Percentiles rank a stretch among this genome's conserved stretches.
Evolutionary conservation across 345 rosid species (phyloP).

Genomic region (Lepidium aucheri): DNA sequence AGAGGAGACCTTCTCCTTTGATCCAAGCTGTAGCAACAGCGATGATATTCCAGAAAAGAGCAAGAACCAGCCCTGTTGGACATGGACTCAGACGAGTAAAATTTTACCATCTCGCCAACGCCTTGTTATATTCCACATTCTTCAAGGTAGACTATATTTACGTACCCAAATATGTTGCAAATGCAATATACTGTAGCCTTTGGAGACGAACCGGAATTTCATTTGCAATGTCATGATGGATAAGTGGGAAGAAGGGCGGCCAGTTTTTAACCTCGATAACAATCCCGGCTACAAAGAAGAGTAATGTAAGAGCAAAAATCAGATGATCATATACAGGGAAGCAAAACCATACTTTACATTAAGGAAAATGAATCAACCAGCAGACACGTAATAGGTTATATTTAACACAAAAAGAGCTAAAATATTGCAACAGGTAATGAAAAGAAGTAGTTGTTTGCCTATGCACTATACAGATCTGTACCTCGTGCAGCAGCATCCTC

Average conservation of each 20-base stretch:
- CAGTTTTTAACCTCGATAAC: constrained; percentile 72
- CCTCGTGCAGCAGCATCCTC: constrained; percentile 97
- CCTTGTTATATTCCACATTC: neutral
- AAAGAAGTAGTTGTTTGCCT: too few relatives aligned
- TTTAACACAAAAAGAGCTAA: neutral
- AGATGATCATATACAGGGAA: neutral
- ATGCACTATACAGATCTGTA: constrained; percentile 9
- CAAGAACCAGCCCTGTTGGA: constrained; percentile 65
- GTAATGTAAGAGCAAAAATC: neutral
- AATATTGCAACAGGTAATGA: too few relatives aligned
- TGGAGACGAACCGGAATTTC: constrained; percentile 87
- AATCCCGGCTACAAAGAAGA: constrained; percentile 51
- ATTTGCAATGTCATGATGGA: constrained; percentile 80
- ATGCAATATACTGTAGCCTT: constrained; percentile 64
- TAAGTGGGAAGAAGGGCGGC: constrained; percentile 79
- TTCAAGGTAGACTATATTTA: neutral
- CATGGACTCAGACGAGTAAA: neutral
- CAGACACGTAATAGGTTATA: neutral
- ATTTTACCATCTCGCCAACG: neutral
- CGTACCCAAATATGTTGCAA: constrained; percentile 65
- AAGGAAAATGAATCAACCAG: neutral
- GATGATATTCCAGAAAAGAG: constrained; percentile 79
- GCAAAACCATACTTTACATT: neutral
- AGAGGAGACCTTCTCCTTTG: constrained; percentile 62
- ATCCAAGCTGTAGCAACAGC: constrained; percentile 89